These are phyloP conservation scores for Cyclotella distinguenda DNA, from an alignment of 108 stramenopile species.

Conservation along the genomic window DNA sequence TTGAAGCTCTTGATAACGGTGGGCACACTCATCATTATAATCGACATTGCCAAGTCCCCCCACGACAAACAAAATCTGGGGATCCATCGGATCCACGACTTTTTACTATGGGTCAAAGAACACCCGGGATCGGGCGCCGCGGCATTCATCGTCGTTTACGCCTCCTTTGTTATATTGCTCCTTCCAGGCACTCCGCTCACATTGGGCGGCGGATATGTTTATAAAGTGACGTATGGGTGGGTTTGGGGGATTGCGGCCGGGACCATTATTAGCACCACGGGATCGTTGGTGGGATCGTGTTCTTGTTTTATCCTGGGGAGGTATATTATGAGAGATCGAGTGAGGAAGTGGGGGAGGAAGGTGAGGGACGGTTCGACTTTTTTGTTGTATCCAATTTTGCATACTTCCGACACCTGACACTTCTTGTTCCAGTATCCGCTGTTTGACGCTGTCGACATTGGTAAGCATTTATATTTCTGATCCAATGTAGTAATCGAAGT, in stretches of 20 bases:
- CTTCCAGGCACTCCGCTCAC: conserved; percentile 45
- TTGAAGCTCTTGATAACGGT: not conserved
- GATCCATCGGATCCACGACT: conserved; percentile 21
- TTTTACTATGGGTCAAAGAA: conserved; percentile 40
- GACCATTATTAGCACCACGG: conserved; percentile 60
- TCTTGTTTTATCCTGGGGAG: conserved; percentile 74
- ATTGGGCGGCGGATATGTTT: conserved; percentile 81
- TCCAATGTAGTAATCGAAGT: not conserved
- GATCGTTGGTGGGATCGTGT: conserved; percentile 67
- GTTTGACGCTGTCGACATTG: conserved; percentile 85
- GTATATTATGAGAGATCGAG: conserved; percentile 74
- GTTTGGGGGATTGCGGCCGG: conserved; percentile 61
- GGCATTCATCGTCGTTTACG: conserved; percentile 39
- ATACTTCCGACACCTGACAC: too few species aligned
- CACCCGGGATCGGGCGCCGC: conserved; percentile 34
- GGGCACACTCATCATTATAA: not conserved
- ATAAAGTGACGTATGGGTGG: conserved; percentile 81
- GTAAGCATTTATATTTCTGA: conserved; percentile 29
- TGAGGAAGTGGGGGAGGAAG: conserved; percentile 72
- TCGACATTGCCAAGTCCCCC: conserved; percentile 17
- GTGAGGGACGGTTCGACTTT: too few species aligned
- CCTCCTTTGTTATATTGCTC: conserved; percentile 18
- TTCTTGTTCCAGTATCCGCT: conserved; percentile 86
- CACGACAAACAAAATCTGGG: conserved; percentile 20
- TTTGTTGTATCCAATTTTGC: too few species aligned